phyloP scores from a whole-genome alignment of 73 alveolate genomes.

The Symbiodinium natans region DNA sequence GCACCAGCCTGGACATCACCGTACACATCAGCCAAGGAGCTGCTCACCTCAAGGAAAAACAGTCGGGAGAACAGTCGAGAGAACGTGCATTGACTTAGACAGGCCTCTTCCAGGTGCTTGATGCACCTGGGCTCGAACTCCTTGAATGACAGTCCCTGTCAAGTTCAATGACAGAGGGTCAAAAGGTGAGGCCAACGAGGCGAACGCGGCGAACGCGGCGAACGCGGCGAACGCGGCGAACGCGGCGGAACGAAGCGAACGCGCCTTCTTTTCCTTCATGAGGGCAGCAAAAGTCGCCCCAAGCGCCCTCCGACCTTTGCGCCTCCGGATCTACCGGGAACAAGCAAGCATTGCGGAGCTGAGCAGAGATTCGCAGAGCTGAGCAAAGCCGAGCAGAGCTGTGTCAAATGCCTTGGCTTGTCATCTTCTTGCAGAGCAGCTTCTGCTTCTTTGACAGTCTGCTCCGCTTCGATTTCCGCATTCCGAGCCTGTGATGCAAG shows the following conservation, averaged over 20 bases:
- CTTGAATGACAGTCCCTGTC: conserved; percentile 16
- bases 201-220: neutral
- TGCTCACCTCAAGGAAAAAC: conserved; percentile 10
- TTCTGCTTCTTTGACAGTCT: conserved; percentile 19
- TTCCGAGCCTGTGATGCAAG: neutral
- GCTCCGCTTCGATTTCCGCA: neutral
- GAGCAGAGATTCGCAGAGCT: neutral
- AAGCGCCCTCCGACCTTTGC: neutral
- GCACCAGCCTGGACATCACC: neutral
- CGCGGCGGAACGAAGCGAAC: too few relatives aligned
- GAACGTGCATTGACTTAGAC: too few relatives aligned
- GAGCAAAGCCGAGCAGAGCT: too few relatives aligned
- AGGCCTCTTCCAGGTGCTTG: conserved; percentile 12
- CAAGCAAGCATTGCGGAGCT: neutral
- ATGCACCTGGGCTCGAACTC: neutral
- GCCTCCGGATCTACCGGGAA: neutral
- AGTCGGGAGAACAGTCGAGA: too few relatives aligned
- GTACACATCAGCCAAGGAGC: conserved; percentile 4
- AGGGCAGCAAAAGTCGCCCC: neutral
- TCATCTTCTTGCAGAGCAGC: conserved; percentile 4
- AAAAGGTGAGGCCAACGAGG: neutral
- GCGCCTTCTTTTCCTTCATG: neutral
- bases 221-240: neutral
- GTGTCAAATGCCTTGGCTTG: neutral
- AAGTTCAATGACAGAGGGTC: neutral